Base-by-base conservation (phyloP, 177 flowering plant species). In the Tripterygium wilfordii region DNA sequence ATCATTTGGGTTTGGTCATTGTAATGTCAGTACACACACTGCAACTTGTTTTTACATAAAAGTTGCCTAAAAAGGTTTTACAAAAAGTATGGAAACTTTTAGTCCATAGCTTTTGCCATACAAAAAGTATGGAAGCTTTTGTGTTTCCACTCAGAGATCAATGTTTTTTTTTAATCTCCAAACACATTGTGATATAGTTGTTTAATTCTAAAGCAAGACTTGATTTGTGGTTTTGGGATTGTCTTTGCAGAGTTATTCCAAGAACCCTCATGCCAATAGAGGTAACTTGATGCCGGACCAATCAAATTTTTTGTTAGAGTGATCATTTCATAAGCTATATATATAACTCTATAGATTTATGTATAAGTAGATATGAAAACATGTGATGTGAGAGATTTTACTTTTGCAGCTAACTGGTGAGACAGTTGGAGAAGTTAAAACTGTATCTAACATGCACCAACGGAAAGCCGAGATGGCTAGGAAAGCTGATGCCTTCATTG, bases 401-500 rank as follows among this genome's bases (percentile, higher is more conserved):
- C n/a, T n/a, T n/a, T n/a, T n/a, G n/a, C n/a, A n/a, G n/a, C n/a
- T n/a, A n/a, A 76, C 89, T 29, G 89, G 89, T 23, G 80, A 66
- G 47, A 57, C 74, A n/a, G 72, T 84, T 28, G 94, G 84, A 22
- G 94, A 84, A 65, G 80, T 76, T 13, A 68, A 65, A 57, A 64
- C 79, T 13, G 89, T 84, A 6, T 69, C 86, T n/a, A 69, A 70
- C 53, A 84, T 84, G 88, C 94, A 84, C 47, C 75, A 79, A 45
- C 70, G 92, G 60, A 84, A 84, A 54, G 92, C 92, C 7, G 92
- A 81, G 49, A 84, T 81, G 88, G 77, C 84, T 1, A 71, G 82
- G 20, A 83, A 72, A 58, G 87, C 86, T 0, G 86, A 85, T 66
- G 89, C 84, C 14, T 85, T 85, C 67, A 80, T 85, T 30, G 94